Conservation (phyloP, 495 filamentous ascomycete species). For the Penicillium odoratum region DNA sequence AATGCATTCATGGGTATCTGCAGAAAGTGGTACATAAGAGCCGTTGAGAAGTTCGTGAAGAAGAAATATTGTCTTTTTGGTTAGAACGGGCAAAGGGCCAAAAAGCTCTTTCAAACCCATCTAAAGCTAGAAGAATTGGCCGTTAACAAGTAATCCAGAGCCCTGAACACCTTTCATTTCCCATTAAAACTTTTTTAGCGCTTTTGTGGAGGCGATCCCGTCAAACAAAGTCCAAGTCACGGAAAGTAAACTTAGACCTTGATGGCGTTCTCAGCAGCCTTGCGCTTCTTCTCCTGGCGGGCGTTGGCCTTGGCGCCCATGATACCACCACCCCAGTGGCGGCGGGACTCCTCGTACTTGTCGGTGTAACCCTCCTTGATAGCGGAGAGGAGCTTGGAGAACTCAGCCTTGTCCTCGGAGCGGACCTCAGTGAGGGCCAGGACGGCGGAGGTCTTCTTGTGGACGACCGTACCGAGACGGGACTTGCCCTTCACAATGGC, state of each 20-base stretch:
- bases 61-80: conserved; percentile 28
- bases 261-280: conserved; percentile 88
- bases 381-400: conserved; percentile 91
- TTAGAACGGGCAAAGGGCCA: conserved; percentile 29
- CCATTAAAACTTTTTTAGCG: conserved; percentile 28
- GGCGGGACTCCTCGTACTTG: conserved; percentile 89
- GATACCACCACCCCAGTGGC: conserved; percentile 99
- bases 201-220: conserved; percentile 25
- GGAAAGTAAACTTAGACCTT: conserved; percentile 72
- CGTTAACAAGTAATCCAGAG: conserved; percentile 35
- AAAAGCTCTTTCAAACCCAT: conserved; percentile 34
- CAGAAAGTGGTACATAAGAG: conserved; percentile 42
- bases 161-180: conserved; percentile 31
- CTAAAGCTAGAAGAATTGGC: conserved; percentile 39
- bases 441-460: conserved; percentile 99
- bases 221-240: conserved; percentile 28
- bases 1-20: conserved; percentile 55
- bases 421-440: conserved; percentile 95
- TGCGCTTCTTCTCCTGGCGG: conserved; percentile 92
- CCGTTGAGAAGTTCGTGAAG: conserved; percentile 30
- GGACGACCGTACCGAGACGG: conserved; percentile 95
- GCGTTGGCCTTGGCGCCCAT: conserved; percentile 98
- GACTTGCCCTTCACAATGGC: conserved; percentile 99
- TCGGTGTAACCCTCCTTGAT: conserved; percentile 98
- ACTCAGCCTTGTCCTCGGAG: conserved; percentile 95